These are phyloP conservation scores for Luffa acutangula DNA, from an alignment of 306 rosid species.

Conservation along the genomic window DNA sequence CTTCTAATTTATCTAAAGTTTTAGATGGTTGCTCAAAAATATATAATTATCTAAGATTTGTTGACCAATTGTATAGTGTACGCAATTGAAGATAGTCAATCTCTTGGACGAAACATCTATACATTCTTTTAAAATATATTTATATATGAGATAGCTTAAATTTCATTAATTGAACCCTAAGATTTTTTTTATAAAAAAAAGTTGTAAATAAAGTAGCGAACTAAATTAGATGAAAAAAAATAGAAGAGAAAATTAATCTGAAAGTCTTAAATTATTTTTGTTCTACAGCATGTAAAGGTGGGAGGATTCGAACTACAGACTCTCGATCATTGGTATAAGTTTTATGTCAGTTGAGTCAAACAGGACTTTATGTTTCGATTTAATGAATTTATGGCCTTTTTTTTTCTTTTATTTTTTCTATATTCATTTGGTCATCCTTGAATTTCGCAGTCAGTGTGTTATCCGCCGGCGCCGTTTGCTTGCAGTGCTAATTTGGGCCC, in stretches of 20 bases:
- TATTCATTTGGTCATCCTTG: background rate
- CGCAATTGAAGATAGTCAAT: background rate
- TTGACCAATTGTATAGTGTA: background rate
- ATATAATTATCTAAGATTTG: background rate
- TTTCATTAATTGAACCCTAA: background rate
- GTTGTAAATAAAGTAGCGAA: background rate
- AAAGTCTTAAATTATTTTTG: background rate
- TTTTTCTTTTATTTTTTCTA: background rate
- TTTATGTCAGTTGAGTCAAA: background rate
- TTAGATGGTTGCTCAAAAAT: background rate
- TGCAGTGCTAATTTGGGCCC: background rate
- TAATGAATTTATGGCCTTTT: background rate
- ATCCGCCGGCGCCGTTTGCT: background rate
- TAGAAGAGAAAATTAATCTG: background rate
- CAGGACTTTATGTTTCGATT: background rate
- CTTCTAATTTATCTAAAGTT: background rate
- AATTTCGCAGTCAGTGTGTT: background rate
- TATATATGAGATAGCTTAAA: background rate
- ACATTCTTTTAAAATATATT: too few relatives aligned
- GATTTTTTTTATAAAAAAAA: too few relatives aligned
- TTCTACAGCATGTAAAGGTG: too few relatives aligned
- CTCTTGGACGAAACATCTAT: background rate
- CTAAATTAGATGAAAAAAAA: background rate
- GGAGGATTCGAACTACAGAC: too few relatives aligned
- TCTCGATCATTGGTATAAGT: too few relatives aligned